Conservation (phyloP, 441 rosid genomes). For the Macaranga tanarius region DNA sequence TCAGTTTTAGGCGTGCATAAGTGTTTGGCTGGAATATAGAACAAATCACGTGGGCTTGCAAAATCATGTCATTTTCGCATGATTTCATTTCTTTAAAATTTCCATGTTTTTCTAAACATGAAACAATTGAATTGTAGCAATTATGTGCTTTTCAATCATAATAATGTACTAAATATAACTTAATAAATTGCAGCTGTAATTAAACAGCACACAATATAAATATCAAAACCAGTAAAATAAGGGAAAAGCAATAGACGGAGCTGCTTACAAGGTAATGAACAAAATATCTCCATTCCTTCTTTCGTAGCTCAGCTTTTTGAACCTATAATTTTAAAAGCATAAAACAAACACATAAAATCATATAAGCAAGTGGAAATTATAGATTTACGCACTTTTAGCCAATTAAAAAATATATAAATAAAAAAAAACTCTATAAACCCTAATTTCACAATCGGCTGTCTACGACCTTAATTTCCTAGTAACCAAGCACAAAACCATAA, state of each 20-base stretch:
- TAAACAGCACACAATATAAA: slow-evolving; percentile 1
- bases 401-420: not conserved
- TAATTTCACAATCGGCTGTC: slow-evolving; percentile 6
- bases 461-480: slow-evolving; percentile 2
- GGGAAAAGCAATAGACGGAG: slow-evolving; percentile 3
- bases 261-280: slow-evolving; percentile 93
- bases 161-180: too few relatives aligned
- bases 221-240: not conserved
- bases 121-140: too few relatives aligned
- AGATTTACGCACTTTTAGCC: not conserved
- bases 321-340: slow-evolving; percentile 46
- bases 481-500: not conserved
- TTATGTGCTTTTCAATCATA: too few relatives aligned
- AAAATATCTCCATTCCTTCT: slow-evolving; percentile 91
- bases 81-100: too few relatives aligned
- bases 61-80: too few relatives aligned
- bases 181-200: too few relatives aligned
- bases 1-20: slow-evolving; percentile 7
- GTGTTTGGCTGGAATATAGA: not conserved
- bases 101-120: too few relatives aligned
- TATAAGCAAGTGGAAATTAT: not conserved
- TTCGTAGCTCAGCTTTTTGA: slow-evolving; percentile 86
- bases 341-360: slow-evolving; percentile 2
- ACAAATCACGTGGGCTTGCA: too few relatives aligned
- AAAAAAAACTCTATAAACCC: slow-evolving; percentile 13